Evolutionary conservation across 495 filamentous ascomycete genomes (phyloP), one percentile per base, ranked within the genome.

Genomic region (Penicillium ochrochloron): DNA sequence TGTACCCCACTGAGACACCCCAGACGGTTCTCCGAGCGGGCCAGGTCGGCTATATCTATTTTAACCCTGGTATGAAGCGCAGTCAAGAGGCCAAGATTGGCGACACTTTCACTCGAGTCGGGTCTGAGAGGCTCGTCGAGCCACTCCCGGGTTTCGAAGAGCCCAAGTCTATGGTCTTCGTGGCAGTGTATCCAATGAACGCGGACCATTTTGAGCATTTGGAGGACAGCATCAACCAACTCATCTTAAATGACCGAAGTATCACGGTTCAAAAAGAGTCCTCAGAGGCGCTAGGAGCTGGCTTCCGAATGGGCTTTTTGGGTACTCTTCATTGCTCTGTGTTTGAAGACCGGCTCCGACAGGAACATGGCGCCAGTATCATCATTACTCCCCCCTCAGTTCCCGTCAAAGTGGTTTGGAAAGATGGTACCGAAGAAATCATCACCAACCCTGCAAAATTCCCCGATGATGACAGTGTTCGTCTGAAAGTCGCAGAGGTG

Each of bases 111-210:
- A 97, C 95, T 2, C 89, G 83, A n/a, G 86, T 93, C 9, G 94
- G 94, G 0, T 87, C 77, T 15, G 91, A 97, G 74, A 86, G 87
- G 63, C 66, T 81, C 2, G 93, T 99, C 2, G 84, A 92, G 72
- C 88, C 91, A 21, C 87, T 93, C 60, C 92, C 92, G 0, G 96
- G 95, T 1, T 99, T 99, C 65, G 95, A 97, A 76, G 96, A 99
- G 72, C 95, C 95, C 8, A 96, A 99, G 76, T 89, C 94, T 3
- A 99, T 99, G 95, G 95, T 97, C 25, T 99, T 98, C 71, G 95
- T 99, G 12, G 93, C 94, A 6, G 95, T 96, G 0, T 99, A 96
- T 67, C 95, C 95, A 1, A 89, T 92, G 0, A 94, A 99, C 74
- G 93, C 96, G 62, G 80, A 87, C 71, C 90, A 95, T 74, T 94